These are phyloP conservation scores for Pisolithus tinctorius DNA, from an alignment of 768 basidiomycete species.

Conservation along the genomic window DNA sequence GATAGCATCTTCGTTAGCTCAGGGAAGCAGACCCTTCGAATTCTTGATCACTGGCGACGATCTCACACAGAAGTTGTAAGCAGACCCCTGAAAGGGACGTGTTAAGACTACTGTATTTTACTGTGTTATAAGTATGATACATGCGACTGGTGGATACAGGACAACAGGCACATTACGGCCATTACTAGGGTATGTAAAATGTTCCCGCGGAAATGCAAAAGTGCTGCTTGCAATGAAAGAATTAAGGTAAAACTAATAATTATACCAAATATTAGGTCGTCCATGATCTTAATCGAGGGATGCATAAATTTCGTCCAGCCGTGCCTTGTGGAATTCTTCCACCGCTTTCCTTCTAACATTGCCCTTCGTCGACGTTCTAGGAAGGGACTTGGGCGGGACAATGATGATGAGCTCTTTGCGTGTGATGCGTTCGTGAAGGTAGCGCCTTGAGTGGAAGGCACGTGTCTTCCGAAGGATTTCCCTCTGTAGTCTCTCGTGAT, in stretches of 20 bases:
- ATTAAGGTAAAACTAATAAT: background rate
- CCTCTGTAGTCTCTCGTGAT: conserved; percentile 54
- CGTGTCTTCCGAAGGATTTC: conserved; percentile 69
- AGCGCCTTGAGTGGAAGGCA: conserved; percentile 67
- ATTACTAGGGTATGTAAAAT: conserved; percentile 17
- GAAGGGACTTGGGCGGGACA: conserved; percentile 59
- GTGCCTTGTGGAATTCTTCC: conserved; percentile 53
- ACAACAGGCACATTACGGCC: background rate
- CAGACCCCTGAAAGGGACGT: background rate
- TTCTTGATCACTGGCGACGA: conserved; percentile 19
- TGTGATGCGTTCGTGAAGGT: conserved; percentile 73
- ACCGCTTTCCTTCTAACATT: conserved; percentile 75
- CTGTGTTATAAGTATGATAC: background rate
- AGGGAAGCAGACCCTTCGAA: conserved; percentile 13
- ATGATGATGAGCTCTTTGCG: conserved; percentile 59
- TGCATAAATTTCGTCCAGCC: conserved; percentile 55
- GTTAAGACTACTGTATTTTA: background rate
- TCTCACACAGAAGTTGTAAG: background rate
- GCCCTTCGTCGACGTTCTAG: conserved; percentile 75
- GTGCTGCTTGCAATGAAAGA: conserved; percentile 1
- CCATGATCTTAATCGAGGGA: conserved; percentile 12
- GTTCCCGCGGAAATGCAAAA: conserved; percentile 3
- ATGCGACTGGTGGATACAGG: background rate
- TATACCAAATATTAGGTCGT: background rate
- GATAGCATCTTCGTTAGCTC: conserved; percentile 21